Evolutionary conservation across 805 yeast species (phyloP).

Genomic region (Osmozyma mogii): DNA sequence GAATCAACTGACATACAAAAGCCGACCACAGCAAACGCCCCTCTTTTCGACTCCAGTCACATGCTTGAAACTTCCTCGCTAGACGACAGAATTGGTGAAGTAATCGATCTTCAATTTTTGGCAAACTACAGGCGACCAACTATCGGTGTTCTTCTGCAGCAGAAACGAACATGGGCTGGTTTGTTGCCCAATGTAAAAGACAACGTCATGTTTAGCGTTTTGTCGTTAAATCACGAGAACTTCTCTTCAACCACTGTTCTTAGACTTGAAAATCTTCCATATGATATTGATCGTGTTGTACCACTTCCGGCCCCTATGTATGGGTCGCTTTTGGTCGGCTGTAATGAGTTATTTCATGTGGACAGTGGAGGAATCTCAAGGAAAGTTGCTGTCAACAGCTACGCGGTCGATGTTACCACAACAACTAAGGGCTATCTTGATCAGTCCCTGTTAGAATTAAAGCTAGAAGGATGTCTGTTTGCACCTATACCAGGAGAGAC

Average conservation of each 20-base stretch:
- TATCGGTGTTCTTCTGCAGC: conserved; percentile 54
- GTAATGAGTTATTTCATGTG: conserved; percentile 69
- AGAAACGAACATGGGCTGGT: conserved; percentile 70
- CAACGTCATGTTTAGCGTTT: conserved; percentile 49
- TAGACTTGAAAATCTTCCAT: conserved; percentile 60
- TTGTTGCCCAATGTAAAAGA: conserved; percentile 54
- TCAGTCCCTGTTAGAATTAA: conserved; percentile 42
- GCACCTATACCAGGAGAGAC: conserved; percentile 29
- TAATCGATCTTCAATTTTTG: conserved; percentile 66
- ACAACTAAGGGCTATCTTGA: conserved; percentile 35
- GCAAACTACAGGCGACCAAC: conserved; percentile 79
- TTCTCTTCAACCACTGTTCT: conserved; percentile 60
- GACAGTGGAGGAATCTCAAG: conserved; percentile 68
- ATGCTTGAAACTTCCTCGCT: conserved; percentile 50
- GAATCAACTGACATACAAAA: neutral
- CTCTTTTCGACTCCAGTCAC: conserved; percentile 46
- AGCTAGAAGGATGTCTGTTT: conserved; percentile 45
- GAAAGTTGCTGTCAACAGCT: conserved; percentile 57
- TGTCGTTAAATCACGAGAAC: conserved; percentile 57
- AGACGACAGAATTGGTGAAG: conserved; percentile 49
- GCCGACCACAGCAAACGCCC: conserved; percentile 2
- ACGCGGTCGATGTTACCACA: conserved; percentile 31
- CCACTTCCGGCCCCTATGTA: conserved; percentile 60
- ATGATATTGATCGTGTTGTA: conserved; percentile 57
- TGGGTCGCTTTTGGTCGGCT: conserved; percentile 65